Conservation (phyloP, 768 basidiomycete genomes). For the Guyanaporus albipodus region DNA sequence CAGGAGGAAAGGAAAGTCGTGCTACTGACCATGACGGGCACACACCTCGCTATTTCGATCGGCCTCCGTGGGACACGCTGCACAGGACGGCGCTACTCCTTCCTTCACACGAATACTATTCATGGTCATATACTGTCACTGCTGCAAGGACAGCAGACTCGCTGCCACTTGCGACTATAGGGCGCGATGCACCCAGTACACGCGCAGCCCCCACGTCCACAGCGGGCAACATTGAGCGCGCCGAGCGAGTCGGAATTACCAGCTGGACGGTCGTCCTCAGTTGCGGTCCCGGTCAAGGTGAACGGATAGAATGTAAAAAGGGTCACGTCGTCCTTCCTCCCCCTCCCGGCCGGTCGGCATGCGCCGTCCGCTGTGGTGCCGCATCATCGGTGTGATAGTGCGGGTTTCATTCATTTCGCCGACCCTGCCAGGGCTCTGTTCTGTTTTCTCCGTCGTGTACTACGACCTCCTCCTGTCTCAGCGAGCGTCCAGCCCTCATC, state of each 20-base stretch:
- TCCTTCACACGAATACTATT: conserved; percentile 6
- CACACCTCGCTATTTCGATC: conserved; percentile 3
- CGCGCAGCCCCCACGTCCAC: background rate
- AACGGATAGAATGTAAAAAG: no score
- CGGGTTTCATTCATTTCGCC: conserved; percentile 16
- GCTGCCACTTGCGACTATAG: conserved; percentile 8
- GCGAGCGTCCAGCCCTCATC: background rate
- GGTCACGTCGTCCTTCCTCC: no score
- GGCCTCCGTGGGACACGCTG: conserved; percentile 8
- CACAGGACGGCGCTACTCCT: conserved; percentile 9
- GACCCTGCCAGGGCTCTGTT: conserved; percentile 10
- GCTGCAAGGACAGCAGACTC: conserved; percentile 1
- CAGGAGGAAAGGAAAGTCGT: no score
- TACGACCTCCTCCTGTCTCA: no score
- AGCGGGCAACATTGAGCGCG: conserved; percentile 3
- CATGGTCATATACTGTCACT: background rate
- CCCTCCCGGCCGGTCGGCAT: conserved; percentile 10
- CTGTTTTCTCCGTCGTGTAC: conserved; percentile 5
- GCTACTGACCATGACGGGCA: no score
- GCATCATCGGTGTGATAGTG: conserved; percentile 6
- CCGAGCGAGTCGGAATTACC: conserved; percentile 8
- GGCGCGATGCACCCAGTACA: background rate
- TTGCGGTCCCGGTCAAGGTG: conserved; percentile 12
- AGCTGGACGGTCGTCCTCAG: background rate
- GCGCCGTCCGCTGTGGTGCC: background rate